Evolutionary conservation across 1,284 basidiomycete genomes (phyloP).

Genomic region (Cryptococcus maquisensis): DNA sequence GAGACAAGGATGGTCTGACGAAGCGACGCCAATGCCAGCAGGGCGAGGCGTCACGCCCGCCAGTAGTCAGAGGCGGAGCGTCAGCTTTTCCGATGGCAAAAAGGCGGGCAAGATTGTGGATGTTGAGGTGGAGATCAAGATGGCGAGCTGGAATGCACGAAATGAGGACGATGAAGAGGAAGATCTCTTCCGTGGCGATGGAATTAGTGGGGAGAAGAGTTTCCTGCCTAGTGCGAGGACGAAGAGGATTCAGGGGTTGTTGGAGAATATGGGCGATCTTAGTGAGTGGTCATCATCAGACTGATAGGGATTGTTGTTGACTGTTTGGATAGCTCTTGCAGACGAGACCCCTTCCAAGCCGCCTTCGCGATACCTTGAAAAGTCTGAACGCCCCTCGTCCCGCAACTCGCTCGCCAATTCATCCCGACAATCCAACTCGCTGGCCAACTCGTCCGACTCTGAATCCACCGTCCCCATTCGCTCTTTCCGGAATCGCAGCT

Average conservation of each 20-base stretch:
- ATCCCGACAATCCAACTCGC: not conserved
- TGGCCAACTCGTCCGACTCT: constrained; percentile 11
- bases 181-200: constrained; percentile 38
- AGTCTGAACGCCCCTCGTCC: constrained; percentile 8
- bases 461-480: constrained; percentile 19
- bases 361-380: constrained; percentile 36
- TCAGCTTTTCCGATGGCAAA: constrained; percentile 91
- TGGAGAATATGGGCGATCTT: constrained; percentile 64
- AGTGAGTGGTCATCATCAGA: no score
- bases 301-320: no score
- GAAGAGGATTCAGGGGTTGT: constrained; percentile 70
- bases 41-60: constrained; percentile 14
- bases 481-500: constrained; percentile 15
- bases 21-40: constrained; percentile 26
- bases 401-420: not conserved
- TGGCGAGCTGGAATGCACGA: constrained; percentile 10
- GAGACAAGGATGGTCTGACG: constrained; percentile 38
- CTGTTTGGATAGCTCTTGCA: constrained; percentile 38
- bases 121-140: constrained; percentile 41
- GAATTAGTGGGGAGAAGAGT: constrained; percentile 33
- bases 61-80: constrained; percentile 60
- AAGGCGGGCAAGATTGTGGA: constrained; percentile 75
- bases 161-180: constrained; percentile 23
- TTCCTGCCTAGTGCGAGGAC: constrained; percentile 64
- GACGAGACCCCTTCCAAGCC: constrained; percentile 64